Percentiles rank a stretch among this genome's conserved stretches.
Conservation (phyloP, 345 rosid genomes). For the Abelmoschus esculentus region DNA sequence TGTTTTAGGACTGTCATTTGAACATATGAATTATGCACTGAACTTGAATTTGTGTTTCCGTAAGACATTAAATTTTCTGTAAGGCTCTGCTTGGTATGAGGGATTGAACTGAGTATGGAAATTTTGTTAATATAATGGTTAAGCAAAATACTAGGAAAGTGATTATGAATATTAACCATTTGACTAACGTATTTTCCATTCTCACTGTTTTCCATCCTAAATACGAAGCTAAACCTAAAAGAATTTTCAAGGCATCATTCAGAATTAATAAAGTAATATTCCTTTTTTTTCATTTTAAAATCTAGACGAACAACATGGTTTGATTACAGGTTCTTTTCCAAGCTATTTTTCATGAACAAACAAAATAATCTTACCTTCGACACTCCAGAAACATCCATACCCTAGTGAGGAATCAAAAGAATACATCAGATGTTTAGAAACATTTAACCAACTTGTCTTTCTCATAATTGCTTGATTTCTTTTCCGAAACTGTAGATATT, state of each 20-base stretch:
- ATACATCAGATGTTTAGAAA: not conserved
- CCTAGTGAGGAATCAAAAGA: not conserved
- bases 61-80: not conserved
- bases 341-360: too few species aligned
- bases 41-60: not conserved
- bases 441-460: constrained; percentile 2
- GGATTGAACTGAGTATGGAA: too few species aligned
- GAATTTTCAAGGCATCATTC: not conserved
- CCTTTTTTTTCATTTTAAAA: not conserved
- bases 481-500: constrained; percentile 53
- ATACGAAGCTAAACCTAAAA: too few species aligned
- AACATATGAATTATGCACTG: not conserved
- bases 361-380: not conserved
- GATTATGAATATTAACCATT: too few species aligned
- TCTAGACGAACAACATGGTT: not conserved
- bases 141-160: too few species aligned
- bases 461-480: not conserved
- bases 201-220: too few species aligned
- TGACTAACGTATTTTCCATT: too few species aligned
- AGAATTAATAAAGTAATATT: not conserved
- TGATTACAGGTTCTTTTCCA: not conserved
- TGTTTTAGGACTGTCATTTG: not conserved
- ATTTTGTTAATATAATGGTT: too few species aligned
- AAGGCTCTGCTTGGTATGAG: too few species aligned
- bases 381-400: too few species aligned